Percentiles rank a stretch among this genome's conserved stretches.
phyloP scores from a whole-genome alignment of 805 yeast genomes.

The Yarrowia deformans region DNA sequence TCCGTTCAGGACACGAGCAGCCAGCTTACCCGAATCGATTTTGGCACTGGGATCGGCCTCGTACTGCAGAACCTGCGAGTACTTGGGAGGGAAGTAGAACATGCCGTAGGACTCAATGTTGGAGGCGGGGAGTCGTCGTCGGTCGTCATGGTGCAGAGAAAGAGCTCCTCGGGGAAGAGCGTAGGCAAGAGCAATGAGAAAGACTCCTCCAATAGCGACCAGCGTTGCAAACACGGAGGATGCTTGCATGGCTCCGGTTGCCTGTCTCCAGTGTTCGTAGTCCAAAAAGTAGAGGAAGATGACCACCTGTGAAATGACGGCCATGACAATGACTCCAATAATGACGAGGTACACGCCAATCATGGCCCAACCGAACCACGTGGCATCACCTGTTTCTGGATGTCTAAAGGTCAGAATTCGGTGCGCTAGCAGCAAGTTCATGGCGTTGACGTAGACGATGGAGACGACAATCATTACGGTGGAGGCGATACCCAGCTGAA shows the following conservation, averaged over 20 bases:
- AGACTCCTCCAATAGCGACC: slow-evolving; percentile 63
- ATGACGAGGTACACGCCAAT: slow-evolving; percentile 61
- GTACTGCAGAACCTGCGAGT: slow-evolving; percentile 36
- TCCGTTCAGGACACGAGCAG: slow-evolving; percentile 33
- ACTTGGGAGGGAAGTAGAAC: slow-evolving; percentile 29
- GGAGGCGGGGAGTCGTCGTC: slow-evolving; percentile 34
- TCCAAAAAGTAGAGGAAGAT: slow-evolving; percentile 68
- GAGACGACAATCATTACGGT: slow-evolving; percentile 65
- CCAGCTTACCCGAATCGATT: slow-evolving; percentile 22
- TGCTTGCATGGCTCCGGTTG: slow-evolving; percentile 62
- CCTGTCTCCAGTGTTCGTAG: slow-evolving; percentile 56
- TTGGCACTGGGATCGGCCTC: slow-evolving; percentile 30
- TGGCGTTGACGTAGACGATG: slow-evolving; percentile 63
- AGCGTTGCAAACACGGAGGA: slow-evolving; percentile 57
- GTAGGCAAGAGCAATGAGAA: slow-evolving; percentile 60
- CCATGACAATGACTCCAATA: slow-evolving; percentile 65
- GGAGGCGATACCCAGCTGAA: slow-evolving; percentile 62
- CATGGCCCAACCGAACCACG: slow-evolving; percentile 56
- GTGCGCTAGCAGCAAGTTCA: slow-evolving; percentile 71
- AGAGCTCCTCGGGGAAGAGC: slow-evolving; percentile 42
- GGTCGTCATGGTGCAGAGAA: slow-evolving; percentile 29
- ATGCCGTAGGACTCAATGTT: slow-evolving; percentile 37
- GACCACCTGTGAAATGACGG: slow-evolving; percentile 67
- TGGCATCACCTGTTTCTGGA: slow-evolving; percentile 68
- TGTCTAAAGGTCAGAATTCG: slow-evolving; percentile 80